Conservation (phyloP, 345 rosid species). For the Anacardium occidentale region DNA sequence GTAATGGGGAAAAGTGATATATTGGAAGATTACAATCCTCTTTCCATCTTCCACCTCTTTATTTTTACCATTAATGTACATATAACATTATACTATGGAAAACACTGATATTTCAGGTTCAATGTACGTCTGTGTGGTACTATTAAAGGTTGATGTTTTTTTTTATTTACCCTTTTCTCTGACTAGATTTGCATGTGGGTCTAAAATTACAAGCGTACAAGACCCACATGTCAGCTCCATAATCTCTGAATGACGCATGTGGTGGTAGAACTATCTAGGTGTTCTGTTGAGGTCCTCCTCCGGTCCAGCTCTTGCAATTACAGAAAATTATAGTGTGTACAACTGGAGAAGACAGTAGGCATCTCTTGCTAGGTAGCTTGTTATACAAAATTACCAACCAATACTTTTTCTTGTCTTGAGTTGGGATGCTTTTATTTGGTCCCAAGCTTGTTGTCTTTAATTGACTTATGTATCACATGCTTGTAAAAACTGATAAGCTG, state of each 20-base stretch:
- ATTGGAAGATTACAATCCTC: no score
- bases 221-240: background rate
- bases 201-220: background rate
- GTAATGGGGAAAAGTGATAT: background rate
- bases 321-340: background rate
- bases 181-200: background rate
- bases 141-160: no score
- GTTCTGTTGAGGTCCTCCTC: background rate
- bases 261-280: background rate
- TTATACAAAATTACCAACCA: background rate
- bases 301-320: background rate
- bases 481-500: no score
- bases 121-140: no score
- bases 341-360: conserved; percentile 1
- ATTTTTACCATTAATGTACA: no score
- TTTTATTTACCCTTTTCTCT: background rate
- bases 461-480: no score
- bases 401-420: background rate
- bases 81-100: no score
- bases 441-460: background rate
- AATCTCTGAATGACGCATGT: background rate
- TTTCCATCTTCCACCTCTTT: no score
- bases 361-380: background rate
- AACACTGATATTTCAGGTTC: no score
- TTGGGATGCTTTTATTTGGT: background rate